These are phyloP conservation scores for Rhododendron henanense DNA, from an alignment of 148 eudicot genomes.

Conservation along the genomic window DNA sequence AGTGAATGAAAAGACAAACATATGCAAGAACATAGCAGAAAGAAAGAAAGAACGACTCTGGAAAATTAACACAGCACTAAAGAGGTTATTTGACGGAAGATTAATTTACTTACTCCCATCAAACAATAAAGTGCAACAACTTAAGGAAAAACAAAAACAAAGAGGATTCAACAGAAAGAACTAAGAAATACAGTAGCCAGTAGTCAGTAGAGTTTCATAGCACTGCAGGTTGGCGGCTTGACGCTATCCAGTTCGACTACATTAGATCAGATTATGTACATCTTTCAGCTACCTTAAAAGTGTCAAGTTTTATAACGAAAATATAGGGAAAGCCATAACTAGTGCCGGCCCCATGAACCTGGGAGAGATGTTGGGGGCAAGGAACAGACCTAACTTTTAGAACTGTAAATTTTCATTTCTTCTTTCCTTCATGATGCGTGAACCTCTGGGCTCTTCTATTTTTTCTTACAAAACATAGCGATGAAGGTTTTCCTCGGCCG, in stretches of 20 bases:
- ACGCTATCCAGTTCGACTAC: background rate
- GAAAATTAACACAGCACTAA: background rate
- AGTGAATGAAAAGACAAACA: background rate
- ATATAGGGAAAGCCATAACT: background rate
- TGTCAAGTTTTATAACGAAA: background rate
- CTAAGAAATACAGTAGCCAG: background rate
- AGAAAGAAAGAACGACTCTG: background rate
- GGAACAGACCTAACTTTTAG: conserved; percentile 1
- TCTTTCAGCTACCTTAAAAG: background rate
- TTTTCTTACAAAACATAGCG: background rate
- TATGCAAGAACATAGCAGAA: background rate
- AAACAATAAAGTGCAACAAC: background rate
- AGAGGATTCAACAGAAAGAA: background rate
- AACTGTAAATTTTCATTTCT: background rate
- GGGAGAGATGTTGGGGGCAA: background rate
- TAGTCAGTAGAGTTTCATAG: background rate
- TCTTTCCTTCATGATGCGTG: background rate
- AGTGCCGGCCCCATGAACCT: background rate
- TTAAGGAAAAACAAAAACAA: background rate
- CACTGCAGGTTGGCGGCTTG: background rate
- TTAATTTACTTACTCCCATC: background rate
- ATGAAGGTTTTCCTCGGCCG: background rate
- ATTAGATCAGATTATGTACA: background rate
- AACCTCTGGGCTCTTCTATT: background rate
- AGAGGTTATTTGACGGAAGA: background rate